Percentiles rank a stretch among this genome's conserved stretches.
Evolutionary conservation across 1,284 basidiomycete species (phyloP).

Genomic region (Cutaneotrichosporon sp.): DNA sequence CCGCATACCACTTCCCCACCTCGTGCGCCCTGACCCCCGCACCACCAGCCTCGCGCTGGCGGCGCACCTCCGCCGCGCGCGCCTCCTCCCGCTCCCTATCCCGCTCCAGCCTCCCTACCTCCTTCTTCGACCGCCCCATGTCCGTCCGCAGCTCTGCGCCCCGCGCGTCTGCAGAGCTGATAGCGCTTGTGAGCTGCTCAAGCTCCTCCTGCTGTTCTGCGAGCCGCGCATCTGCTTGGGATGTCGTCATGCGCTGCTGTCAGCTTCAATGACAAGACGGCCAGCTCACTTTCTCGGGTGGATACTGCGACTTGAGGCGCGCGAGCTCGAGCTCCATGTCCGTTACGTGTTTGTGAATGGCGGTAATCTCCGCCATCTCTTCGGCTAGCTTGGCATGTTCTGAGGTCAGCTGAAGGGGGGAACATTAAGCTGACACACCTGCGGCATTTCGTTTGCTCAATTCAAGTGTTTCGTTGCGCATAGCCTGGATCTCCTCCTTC

Average conservation of each 20-base stretch:
- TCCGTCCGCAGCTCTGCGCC: constrained; percentile 57
- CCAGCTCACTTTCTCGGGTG: constrained; percentile 51
- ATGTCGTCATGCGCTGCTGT: constrained; percentile 62
- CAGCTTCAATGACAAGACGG: neutral
- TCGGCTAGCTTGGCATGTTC: constrained; percentile 29
- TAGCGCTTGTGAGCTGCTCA: constrained; percentile 62
- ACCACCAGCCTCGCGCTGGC: constrained; percentile 52
- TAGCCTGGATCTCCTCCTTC: constrained; percentile 60
- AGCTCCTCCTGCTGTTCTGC: constrained; percentile 66
- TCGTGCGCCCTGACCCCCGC: constrained; percentile 50
- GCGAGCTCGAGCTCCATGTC: constrained; percentile 71
- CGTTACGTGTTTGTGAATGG: constrained; percentile 66
- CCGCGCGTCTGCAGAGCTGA: constrained; percentile 49
- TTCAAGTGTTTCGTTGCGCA: constrained; percentile 57
- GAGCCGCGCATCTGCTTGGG: constrained; percentile 64
- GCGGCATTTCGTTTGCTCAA: constrained; percentile 32
- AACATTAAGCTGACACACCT: constrained; percentile 22
- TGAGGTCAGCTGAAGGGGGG: constrained; percentile 7
- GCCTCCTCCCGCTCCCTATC: constrained; percentile 67
- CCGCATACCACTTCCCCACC: constrained; percentile 54
- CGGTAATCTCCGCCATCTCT: constrained; percentile 56
- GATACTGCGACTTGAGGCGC: constrained; percentile 69
- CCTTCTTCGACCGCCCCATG: constrained; percentile 57
- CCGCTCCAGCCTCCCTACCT: constrained; percentile 58
- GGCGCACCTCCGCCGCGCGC: constrained; percentile 53